Evolutionary conservation across 2,329 filamentous ascomycete genomes (phyloP).

Genomic region (Bipolaris gigantea): DNA sequence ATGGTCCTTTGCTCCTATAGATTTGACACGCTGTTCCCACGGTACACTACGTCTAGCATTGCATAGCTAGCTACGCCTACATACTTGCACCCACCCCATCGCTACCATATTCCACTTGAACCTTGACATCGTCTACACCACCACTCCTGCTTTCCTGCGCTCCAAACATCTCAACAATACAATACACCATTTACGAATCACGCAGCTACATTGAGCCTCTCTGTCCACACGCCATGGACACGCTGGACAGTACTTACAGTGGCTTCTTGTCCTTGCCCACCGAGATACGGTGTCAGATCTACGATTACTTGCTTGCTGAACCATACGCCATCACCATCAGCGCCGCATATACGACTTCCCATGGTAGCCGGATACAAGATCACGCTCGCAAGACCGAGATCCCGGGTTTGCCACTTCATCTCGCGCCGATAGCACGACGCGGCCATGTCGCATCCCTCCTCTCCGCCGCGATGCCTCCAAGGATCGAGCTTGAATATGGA

Average conservation of each 20-base stretch:
- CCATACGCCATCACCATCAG: constrained; percentile 45
- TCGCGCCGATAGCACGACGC: constrained; percentile 39
- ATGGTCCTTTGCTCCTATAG: constrained; percentile 6
- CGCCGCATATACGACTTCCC: constrained; percentile 38
- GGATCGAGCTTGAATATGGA: constrained; percentile 19
- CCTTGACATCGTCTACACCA: background rate
- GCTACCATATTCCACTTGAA: background rate
- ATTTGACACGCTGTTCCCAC: background rate
- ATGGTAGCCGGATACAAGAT: constrained; percentile 34
- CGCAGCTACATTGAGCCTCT: background rate
- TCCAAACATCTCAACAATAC: background rate
- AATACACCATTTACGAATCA: background rate
- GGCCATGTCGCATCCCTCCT: constrained; percentile 42
- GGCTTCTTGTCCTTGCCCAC: constrained; percentile 37
- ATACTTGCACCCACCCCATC: background rate
- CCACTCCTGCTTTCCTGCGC: background rate
- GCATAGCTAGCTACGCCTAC: background rate
- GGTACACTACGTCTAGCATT: background rate
- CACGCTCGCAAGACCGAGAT: constrained; percentile 28
- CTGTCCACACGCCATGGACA: background rate
- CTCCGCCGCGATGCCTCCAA: constrained; percentile 30
- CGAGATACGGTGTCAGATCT: constrained; percentile 49
- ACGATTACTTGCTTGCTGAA: constrained; percentile 45
- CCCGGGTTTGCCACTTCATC: constrained; percentile 44
- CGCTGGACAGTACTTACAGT: constrained; percentile 10